Percentiles rank a stretch among this genome's conserved stretches.
Conservation (phyloP, 306 rosid species). For the Prunus mira region DNA sequence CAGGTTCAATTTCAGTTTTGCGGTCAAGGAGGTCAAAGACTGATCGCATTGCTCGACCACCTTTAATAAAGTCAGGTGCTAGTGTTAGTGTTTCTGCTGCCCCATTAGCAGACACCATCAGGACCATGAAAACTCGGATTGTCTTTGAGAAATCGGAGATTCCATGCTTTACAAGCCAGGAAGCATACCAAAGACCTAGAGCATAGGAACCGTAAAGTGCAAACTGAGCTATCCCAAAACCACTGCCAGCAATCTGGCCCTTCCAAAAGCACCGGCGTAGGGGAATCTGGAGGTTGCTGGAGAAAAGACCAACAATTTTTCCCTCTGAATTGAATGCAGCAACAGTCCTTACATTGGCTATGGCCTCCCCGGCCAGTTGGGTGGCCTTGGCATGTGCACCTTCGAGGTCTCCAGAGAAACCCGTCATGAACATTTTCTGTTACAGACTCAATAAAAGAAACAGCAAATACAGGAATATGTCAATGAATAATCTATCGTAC, state of each 20-base stretch:
- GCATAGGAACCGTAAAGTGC: constrained; percentile 88
- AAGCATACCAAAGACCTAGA: constrained; percentile 97
- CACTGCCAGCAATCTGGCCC: constrained; percentile 92
- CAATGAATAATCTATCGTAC: not conserved
- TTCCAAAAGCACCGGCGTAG: constrained; percentile 87
- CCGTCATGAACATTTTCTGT: constrained; percentile 98
- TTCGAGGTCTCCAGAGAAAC: constrained; percentile 97
- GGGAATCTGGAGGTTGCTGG: constrained; percentile 70
- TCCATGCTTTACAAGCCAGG: constrained; percentile 94
- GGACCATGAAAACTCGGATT: constrained; percentile 84
- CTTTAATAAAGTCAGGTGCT: constrained; percentile 99
- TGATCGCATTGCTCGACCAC: constrained; percentile 95
- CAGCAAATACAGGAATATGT: not conserved
- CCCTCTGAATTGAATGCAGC: constrained; percentile 88
- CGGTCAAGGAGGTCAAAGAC: constrained; percentile 96
- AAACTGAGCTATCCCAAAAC: constrained; percentile 87
- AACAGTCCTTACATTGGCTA: constrained; percentile 90
- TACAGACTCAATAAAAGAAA: constrained; percentile 3
- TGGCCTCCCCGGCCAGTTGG: constrained; percentile 97
- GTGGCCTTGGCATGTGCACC: constrained; percentile 93
- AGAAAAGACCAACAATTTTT: constrained; percentile 71
- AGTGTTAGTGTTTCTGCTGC: constrained; percentile 95
- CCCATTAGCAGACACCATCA: constrained; percentile 93
- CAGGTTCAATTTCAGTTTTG: constrained; percentile 95
- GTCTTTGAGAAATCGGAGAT: constrained; percentile 93